A percentile compares a stretch with the other conserved stretches of the same genome.
These are phyloP conservation scores for Terana coerulea DNA, from an alignment of 768 basidiomycete genomes.

Conservation along the genomic window DNA sequence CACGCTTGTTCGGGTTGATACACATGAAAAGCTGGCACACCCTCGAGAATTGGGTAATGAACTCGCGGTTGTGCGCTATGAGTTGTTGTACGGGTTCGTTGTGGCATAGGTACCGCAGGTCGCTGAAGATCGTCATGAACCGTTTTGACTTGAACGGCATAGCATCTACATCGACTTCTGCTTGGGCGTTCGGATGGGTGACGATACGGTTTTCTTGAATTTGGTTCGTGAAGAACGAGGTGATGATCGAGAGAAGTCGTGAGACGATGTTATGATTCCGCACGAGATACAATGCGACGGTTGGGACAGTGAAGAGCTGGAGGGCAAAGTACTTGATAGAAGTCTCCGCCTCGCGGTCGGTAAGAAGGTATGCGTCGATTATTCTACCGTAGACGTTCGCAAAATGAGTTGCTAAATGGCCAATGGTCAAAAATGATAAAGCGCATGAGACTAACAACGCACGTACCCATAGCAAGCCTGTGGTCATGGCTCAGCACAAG, in stretches of 20 bases:
- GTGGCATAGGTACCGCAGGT: constrained; percentile 81
- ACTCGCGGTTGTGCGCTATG: constrained; percentile 64
- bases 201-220: constrained; percentile 69
- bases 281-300: constrained; percentile 76
- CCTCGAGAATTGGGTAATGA: constrained; percentile 66
- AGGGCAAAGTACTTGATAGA: constrained; percentile 92
- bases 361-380: constrained; percentile 87
- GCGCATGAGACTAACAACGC: background rate
- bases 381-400: constrained; percentile 81
- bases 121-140: constrained; percentile 93
- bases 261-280: constrained; percentile 68
- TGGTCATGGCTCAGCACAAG: constrained; percentile 69
- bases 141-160: constrained; percentile 92
- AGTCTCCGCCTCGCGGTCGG: constrained; percentile 92
- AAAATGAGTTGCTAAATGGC: constrained; percentile 67
- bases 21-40: constrained; percentile 92
- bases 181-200: constrained; percentile 27
- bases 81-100: constrained; percentile 76
- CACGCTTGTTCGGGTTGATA: constrained; percentile 86
- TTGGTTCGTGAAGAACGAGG: constrained; percentile 91
- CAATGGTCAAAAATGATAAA: constrained; percentile 9
- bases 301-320: constrained; percentile 90
- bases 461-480: constrained; percentile 75
- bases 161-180: constrained; percentile 71
- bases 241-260: constrained; percentile 78